These are phyloP conservation scores for Aspergillus jensenii DNA, from an alignment of 2,329 filamentous ascomycete species.

Conservation along the genomic window DNA sequence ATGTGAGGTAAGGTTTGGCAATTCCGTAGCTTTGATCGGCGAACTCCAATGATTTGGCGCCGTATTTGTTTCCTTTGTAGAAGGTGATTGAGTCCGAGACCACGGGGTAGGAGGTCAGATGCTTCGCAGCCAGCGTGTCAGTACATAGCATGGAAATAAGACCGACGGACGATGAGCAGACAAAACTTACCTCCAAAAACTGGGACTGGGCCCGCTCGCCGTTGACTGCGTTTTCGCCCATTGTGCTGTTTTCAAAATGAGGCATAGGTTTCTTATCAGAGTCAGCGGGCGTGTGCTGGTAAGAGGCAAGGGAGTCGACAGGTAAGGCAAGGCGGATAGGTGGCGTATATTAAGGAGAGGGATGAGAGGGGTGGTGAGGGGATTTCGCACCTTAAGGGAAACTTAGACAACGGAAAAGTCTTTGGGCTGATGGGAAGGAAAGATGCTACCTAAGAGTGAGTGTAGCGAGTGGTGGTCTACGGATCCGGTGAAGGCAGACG, in stretches of 20 bases:
- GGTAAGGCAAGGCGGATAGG: background rate
- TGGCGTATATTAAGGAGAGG: background rate
- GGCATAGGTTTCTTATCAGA: constrained; percentile 39
- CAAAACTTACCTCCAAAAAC: constrained; percentile 40
- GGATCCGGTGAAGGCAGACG: constrained; percentile 8
- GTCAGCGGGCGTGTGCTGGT: background rate
- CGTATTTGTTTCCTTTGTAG: constrained; percentile 79
- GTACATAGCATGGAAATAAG: constrained; percentile 14
- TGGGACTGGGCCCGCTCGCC: constrained; percentile 51
- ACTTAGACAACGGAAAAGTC: background rate
- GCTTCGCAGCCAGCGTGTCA: constrained; percentile 52
- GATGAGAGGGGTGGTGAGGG: background rate
- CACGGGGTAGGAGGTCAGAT: constrained; percentile 80
- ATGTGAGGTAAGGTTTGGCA: constrained; percentile 74
- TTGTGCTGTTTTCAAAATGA: constrained; percentile 48
- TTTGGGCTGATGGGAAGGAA: background rate
- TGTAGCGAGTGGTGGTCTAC: constrained; percentile 3
- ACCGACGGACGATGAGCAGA: constrained; percentile 6
- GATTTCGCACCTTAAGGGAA: background rate
- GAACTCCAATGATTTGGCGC: constrained; percentile 76
- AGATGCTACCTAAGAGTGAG: constrained; percentile 6
- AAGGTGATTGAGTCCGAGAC: constrained; percentile 74
- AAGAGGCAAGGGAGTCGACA: background rate
- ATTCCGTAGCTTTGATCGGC: constrained; percentile 74
- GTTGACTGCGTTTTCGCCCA: constrained; percentile 51